Conservation (phyloP, 345 rosid genomes). For the Capsella bursapastoris region DNA sequence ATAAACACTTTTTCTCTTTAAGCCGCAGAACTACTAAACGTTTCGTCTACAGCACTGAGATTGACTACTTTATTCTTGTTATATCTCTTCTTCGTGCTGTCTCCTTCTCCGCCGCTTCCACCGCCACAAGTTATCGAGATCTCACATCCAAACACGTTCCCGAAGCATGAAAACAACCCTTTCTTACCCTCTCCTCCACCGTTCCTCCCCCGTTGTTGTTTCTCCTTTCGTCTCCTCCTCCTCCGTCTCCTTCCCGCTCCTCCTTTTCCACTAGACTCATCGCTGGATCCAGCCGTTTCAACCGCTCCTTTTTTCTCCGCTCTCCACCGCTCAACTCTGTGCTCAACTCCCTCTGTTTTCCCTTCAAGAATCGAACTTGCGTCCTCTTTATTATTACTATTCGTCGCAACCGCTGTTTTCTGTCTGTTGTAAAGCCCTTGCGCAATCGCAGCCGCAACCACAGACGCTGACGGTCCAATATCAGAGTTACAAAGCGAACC, state of each 20-base stretch:
- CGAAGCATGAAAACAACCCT: conserved; percentile 78
- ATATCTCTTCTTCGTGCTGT: conserved; percentile 45
- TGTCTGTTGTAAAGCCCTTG: conserved; percentile 70
- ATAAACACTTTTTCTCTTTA: neutral
- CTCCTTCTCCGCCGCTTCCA: conserved; percentile 47
- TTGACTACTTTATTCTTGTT: conserved; percentile 48
- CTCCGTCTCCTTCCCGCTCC: conserved; percentile 23
- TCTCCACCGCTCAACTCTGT: conserved; percentile 76
- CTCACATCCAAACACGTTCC: conserved; percentile 74
- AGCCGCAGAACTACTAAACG: conserved; percentile 39
- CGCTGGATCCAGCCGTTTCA: conserved; percentile 29
- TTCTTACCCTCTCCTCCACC: conserved; percentile 36
- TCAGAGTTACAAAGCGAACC: conserved; percentile 64
- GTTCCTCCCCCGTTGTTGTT: conserved; percentile 30
- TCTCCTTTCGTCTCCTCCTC: conserved; percentile 38
- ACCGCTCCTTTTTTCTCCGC: conserved; percentile 44
- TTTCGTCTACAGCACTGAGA: conserved; percentile 58
- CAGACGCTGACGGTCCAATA: conserved; percentile 93
- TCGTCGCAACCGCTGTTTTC: conserved; percentile 30
- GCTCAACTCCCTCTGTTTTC: conserved; percentile 60
- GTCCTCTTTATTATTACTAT: conserved; percentile 29
- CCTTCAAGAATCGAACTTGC: conserved; percentile 61
- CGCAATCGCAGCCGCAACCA: conserved; percentile 95
- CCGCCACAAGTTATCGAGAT: conserved; percentile 89
- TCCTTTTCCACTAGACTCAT: conserved; percentile 32